phyloP scores from a whole-genome alignment of 2,329 filamentous ascomycete genomes.

The Plenodomus tracheiphilus region DNA sequence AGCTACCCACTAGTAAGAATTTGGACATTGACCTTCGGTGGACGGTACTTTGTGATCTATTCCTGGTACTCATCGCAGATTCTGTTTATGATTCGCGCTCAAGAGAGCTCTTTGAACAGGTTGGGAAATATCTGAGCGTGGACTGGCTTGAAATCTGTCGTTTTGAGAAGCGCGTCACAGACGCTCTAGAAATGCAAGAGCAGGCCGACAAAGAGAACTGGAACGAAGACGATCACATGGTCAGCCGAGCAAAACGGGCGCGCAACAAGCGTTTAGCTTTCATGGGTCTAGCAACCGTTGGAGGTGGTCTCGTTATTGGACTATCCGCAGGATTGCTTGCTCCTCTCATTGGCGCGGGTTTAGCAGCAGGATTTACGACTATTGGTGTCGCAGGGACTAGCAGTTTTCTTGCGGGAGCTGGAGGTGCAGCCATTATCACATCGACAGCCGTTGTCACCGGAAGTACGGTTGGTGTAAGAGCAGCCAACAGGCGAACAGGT shows the following conservation, averaged over 20 bases:
- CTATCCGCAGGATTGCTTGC: conserved; percentile 89
- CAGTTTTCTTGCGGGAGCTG: conserved; percentile 86
- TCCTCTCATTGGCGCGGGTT: conserved; percentile 88
- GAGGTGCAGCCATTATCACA: conserved; percentile 91
- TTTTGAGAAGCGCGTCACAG: conserved; percentile 96
- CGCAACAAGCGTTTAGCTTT: conserved; percentile 84
- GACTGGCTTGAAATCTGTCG: conserved; percentile 91
- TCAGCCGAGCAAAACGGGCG: conserved; percentile 77
- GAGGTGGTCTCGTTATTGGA: conserved; percentile 91
- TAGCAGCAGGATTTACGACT: conserved; percentile 92
- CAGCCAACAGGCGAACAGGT: conserved; percentile 84
- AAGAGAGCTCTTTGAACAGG: conserved; percentile 77
- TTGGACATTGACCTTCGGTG: conserved; percentile 96
- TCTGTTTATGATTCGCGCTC: conserved; percentile 91
- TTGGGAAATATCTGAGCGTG: conserved; percentile 79
- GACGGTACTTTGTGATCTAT: conserved; percentile 95
- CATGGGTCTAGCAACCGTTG: conserved; percentile 96
- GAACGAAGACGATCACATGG: conserved; percentile 96
- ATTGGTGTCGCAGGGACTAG: conserved; percentile 89
- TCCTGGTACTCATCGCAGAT: conserved; percentile 94
- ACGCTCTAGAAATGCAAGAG: conserved; percentile 97
- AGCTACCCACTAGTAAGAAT: conserved; percentile 78
- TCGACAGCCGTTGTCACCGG: conserved; percentile 85
- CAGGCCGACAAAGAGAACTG: conserved; percentile 92
- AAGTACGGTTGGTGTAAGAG: conserved; percentile 80